Conservation (phyloP, 73 alveolate species). For the Stentor coeruleus region DNA sequence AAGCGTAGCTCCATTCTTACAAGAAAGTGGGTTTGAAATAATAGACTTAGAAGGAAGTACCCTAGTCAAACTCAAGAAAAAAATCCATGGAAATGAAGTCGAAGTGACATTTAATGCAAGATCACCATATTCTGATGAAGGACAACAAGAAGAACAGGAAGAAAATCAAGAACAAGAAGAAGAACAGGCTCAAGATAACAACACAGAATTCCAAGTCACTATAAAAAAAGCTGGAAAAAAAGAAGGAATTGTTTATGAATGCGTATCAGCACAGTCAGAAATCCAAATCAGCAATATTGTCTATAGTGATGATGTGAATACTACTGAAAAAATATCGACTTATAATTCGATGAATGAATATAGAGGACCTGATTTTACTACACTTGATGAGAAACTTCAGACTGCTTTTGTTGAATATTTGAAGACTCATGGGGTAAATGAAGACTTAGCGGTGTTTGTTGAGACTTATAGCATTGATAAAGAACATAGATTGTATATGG, state of each 20-base stretch:
- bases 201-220: background rate
- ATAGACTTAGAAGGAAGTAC: background rate
- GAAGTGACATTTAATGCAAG: slow-evolving; percentile 5
- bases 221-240: background rate
- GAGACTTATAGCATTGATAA: slow-evolving; percentile 78
- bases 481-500: slow-evolving; percentile 83
- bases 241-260: slow-evolving; percentile 19
- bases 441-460: slow-evolving; percentile 77
- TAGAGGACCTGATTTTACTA: slow-evolving; percentile 81
- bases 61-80: background rate
- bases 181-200: background rate
- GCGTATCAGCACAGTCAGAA: slow-evolving; percentile 29
- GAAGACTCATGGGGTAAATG: slow-evolving; percentile 73
- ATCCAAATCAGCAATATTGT: slow-evolving; percentile 39
- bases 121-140: background rate
- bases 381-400: slow-evolving; percentile 66
- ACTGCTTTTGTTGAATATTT: slow-evolving; percentile 62
- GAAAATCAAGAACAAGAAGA: slow-evolving; percentile 20
- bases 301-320: slow-evolving; percentile 7
- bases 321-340: background rate
- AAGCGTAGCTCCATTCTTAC: background rate
- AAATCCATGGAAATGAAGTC: background rate
- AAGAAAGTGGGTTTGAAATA: background rate
- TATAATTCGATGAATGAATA: slow-evolving; percentile 50
- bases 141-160: background rate